Conservation (phyloP, 2,329 filamentous ascomycete genomes). For the Colletotrichum cereale region DNA sequence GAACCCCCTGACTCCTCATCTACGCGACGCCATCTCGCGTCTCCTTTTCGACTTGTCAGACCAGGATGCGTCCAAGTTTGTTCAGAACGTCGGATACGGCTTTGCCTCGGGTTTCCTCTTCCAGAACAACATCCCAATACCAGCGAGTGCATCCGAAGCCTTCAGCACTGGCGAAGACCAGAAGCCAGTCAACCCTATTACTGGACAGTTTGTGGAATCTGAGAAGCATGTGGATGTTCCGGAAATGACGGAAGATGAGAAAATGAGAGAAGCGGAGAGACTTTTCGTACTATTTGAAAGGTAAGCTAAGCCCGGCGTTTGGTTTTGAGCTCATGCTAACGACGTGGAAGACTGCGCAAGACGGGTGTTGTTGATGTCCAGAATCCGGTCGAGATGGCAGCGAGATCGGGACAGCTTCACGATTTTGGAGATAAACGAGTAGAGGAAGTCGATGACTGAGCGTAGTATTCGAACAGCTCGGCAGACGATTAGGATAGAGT, state of each 20-base stretch:
- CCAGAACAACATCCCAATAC: conserved; percentile 84
- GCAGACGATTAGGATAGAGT: too few species aligned
- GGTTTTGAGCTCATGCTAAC: conserved; percentile 19
- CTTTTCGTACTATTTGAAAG: conserved; percentile 93
- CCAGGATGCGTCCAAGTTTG: conserved; percentile 82
- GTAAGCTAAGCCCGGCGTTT: conserved; percentile 55
- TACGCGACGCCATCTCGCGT: conserved; percentile 80
- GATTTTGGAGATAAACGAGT: conserved; percentile 71
- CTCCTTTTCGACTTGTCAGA: conserved; percentile 90
- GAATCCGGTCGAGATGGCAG: conserved; percentile 81
- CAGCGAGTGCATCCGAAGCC: conserved; percentile 72
- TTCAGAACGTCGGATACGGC: conserved; percentile 94
- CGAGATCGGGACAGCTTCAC: conserved; percentile 77
- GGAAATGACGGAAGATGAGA: conserved; percentile 92
- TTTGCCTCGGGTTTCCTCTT: conserved; percentile 92
- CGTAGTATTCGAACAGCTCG: not conserved
- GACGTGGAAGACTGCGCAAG: conserved; percentile 66
- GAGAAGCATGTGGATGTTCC: conserved; percentile 71
- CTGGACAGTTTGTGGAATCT: conserved; percentile 81
- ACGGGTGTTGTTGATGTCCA: conserved; percentile 83
- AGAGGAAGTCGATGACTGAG: conserved; percentile 57
- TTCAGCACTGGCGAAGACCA: conserved; percentile 50
- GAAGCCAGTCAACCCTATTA: conserved; percentile 81
- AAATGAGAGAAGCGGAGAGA: conserved; percentile 89
- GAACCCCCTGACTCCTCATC: conserved; percentile 76